Conservation (phyloP, 2,329 filamentous ascomycete species). For the Tolypocladium album region DNA sequence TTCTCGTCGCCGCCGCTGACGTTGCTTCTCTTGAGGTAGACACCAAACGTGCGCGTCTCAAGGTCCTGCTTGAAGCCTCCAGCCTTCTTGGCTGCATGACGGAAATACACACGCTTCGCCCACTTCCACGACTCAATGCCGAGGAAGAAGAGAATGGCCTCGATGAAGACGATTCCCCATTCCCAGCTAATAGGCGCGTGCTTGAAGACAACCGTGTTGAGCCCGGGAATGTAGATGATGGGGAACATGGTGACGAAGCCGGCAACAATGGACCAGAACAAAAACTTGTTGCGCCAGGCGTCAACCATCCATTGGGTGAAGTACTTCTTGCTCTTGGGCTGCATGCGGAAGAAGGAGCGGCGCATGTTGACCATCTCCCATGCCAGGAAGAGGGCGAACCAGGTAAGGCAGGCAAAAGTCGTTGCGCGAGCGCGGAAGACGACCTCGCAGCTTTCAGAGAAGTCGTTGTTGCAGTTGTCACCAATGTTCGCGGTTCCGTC, state of each 20-base stretch:
- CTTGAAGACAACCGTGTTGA: conserved; percentile 47
- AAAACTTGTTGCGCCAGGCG: conserved; percentile 59
- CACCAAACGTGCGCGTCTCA: conserved; percentile 21
- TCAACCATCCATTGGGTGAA: conserved; percentile 57
- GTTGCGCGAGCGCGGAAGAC: conserved; percentile 62
- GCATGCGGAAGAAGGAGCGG: conserved; percentile 62
- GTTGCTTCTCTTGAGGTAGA: conserved; percentile 15
- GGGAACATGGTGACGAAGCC: conserved; percentile 37
- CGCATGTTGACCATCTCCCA: conserved; percentile 68
- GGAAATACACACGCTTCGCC: conserved; percentile 34
- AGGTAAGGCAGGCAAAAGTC: conserved; percentile 61
- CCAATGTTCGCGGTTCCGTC: conserved; percentile 40
- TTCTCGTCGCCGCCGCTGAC: conserved; percentile 9
- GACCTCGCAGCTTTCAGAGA: conserved; percentile 40
- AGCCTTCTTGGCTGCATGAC: conserved; percentile 7
- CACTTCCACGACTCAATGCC: conserved; percentile 50
- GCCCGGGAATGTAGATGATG: conserved; percentile 44
- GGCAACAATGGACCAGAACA: conserved; percentile 48
- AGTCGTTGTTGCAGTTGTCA: conserved; percentile 45
- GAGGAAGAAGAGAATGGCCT: conserved; percentile 42
- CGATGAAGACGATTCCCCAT: conserved; percentile 47
- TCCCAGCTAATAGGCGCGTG: conserved; percentile 49
- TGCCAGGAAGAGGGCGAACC: conserved; percentile 63
- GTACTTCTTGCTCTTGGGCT: conserved; percentile 48
- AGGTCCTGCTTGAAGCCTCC: conserved; percentile 12